These are phyloP conservation scores for Bacidia gigantensis DNA, from an alignment of 495 filamentous ascomycete genomes.

Conservation along the genomic window DNA sequence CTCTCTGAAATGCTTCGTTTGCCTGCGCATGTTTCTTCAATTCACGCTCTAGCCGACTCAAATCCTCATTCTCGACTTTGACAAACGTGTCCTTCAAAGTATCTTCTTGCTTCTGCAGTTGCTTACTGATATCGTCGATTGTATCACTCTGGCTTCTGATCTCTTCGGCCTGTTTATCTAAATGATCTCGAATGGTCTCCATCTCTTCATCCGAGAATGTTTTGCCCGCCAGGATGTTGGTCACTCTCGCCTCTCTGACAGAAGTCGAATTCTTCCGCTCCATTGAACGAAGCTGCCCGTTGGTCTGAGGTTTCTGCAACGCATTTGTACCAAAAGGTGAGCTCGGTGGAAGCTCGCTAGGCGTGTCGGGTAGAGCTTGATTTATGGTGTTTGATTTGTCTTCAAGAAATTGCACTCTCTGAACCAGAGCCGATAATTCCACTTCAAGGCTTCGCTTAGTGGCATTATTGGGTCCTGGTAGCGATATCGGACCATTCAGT, in stretches of 20 bases:
- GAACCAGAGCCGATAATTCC: slow-evolving; percentile 54
- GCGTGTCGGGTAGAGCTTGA: slow-evolving; percentile 47
- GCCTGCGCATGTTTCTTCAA: slow-evolving; percentile 93
- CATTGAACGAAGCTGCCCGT: slow-evolving; percentile 7
- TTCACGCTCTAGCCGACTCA: slow-evolving; percentile 68
- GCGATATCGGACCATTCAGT: slow-evolving; percentile 34
- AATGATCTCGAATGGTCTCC: slow-evolving; percentile 55
- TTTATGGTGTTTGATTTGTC: slow-evolving; percentile 43
- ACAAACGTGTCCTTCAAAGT: slow-evolving; percentile 41
- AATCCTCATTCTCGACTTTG: slow-evolving; percentile 49
- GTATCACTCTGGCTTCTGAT: slow-evolving; percentile 61
- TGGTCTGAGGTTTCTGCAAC: slow-evolving; percentile 15
- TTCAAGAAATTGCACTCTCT: slow-evolving; percentile 56
- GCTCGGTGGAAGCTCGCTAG: slow-evolving; percentile 39
- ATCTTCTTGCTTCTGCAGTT: slow-evolving; percentile 47
- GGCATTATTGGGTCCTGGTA: slow-evolving; percentile 50
- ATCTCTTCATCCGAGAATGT: slow-evolving; percentile 55
- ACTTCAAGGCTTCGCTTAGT: slow-evolving; percentile 56
- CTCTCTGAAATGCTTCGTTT: slow-evolving; percentile 97
- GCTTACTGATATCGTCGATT: slow-evolving; percentile 53
- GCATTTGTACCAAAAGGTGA: slow-evolving; percentile 38
- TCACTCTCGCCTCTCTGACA: slow-evolving; percentile 14
- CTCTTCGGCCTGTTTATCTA: slow-evolving; percentile 65
- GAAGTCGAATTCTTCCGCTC: slow-evolving; percentile 16
- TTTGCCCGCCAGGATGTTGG: slow-evolving; percentile 16